phyloP scores from a whole-genome alignment of 768 basidiomycete genomes.

The Termitomyces sp. region DNA sequence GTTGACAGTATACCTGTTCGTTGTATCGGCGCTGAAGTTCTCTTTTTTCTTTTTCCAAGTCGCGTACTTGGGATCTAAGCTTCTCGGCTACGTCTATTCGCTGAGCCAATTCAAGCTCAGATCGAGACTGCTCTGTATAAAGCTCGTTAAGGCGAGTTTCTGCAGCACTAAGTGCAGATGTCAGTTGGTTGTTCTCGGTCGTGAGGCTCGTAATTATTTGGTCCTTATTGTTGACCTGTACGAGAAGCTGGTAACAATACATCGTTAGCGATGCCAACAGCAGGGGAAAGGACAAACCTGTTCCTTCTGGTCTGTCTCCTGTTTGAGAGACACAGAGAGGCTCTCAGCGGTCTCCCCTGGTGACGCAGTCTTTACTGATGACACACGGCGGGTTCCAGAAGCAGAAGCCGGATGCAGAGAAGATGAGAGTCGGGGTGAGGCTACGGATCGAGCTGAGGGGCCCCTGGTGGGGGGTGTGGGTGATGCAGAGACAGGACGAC shows the following conservation, averaged over 20 bases:
- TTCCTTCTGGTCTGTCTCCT: constrained; percentile 81
- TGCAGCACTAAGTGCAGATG: constrained; percentile 61
- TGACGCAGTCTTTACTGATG: constrained; percentile 35
- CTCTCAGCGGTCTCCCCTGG: constrained; percentile 52
- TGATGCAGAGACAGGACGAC: constrained; percentile 42
- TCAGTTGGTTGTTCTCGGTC: constrained; percentile 61
- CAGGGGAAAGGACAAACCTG: constrained; percentile 42
- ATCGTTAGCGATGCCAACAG: constrained; percentile 2
- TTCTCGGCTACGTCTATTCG: constrained; percentile 84
- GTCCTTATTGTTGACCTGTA: constrained; percentile 78
- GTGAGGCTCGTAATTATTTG: constrained; percentile 58
- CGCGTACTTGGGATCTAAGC: constrained; percentile 74
- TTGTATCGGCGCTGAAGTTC: constrained; percentile 81
- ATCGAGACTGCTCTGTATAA: constrained; percentile 77
- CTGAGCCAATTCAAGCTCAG: constrained; percentile 78
- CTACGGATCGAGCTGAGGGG: constrained; percentile 58
- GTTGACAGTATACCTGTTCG: constrained; percentile 60
- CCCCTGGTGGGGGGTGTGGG: constrained; percentile 45
- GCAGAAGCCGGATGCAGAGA: constrained; percentile 46
- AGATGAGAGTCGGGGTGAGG: constrained; percentile 51
- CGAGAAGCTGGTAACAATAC: constrained; percentile 51
- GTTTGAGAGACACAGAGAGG: constrained; percentile 60
- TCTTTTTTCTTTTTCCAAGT: constrained; percentile 86
- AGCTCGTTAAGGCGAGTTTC: constrained; percentile 76
- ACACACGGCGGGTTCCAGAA: constrained; percentile 44